A percentile compares a stretch with the other conserved stretches of the same genome.
Conservation (phyloP, 2,329 filamentous ascomycete species). For the Aspergillus brunneoviolaceus region DNA sequence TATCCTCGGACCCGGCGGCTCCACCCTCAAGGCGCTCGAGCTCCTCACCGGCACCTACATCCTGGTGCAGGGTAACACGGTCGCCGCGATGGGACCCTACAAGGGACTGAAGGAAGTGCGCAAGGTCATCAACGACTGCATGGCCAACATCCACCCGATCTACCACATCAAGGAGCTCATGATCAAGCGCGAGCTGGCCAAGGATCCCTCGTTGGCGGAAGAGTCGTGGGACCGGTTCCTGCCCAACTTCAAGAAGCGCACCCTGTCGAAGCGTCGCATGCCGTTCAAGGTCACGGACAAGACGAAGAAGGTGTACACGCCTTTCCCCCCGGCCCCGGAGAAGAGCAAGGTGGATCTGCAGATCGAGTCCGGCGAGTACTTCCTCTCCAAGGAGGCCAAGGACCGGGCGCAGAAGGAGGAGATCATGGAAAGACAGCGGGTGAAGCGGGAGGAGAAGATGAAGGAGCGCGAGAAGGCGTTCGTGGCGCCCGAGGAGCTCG, state of each 20-base stretch:
- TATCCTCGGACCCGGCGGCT: slow-evolving; percentile 86
- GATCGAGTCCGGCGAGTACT: slow-evolving; percentile 98
- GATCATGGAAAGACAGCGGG: slow-evolving; percentile 77
- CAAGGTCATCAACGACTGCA: slow-evolving; percentile 88
- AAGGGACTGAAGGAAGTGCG: slow-evolving; percentile 92
- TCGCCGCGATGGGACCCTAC: slow-evolving; percentile 85
- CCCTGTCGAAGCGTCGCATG: slow-evolving; percentile 75
- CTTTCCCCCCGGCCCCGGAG: slow-evolving; percentile 93
- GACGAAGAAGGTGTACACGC: slow-evolving; percentile 89
- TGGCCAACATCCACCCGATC: slow-evolving; percentile 87
- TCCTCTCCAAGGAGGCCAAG: slow-evolving; percentile 88
- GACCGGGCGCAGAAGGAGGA: slow-evolving; percentile 77
- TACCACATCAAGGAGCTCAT: slow-evolving; percentile 95
- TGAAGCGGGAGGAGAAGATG: slow-evolving; percentile 84
- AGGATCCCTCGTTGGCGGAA: slow-evolving; percentile 79
- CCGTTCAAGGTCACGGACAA: slow-evolving; percentile 91
- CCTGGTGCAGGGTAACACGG: slow-evolving; percentile 94
- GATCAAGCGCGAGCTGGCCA: slow-evolving; percentile 89
- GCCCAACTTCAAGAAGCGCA: slow-evolving; percentile 95
- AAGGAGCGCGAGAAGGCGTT: slow-evolving; percentile 83
- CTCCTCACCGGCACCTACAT: slow-evolving; percentile 90
- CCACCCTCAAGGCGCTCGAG: slow-evolving; percentile 90
- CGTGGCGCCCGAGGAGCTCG: slow-evolving; percentile 77
- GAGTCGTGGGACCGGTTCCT: slow-evolving; percentile 97
- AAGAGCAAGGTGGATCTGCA: slow-evolving; percentile 99